Percentiles rank a stretch among this genome's conserved stretches.
phyloP scores from a whole-genome alignment of 495 filamentous ascomycete species.

The Copromyces sp. region DNA sequence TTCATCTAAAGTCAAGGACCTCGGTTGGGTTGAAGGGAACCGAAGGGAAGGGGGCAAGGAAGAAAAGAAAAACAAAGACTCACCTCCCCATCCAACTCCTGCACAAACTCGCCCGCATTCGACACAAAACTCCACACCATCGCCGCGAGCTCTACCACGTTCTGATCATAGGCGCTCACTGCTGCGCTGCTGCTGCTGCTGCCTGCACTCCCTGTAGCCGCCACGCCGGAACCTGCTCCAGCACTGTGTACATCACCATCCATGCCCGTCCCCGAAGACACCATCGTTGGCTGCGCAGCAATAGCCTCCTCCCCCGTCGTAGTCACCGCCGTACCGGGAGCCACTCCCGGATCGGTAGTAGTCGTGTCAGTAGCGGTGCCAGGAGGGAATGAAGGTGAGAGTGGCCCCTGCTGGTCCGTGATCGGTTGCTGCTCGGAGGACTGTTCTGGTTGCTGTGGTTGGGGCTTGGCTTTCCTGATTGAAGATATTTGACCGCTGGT shows the following conservation, averaged over 20 bases:
- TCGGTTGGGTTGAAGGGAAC: background rate
- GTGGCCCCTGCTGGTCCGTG: background rate
- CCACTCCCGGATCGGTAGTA: too few species aligned
- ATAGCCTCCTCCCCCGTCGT: conserved; percentile 1
- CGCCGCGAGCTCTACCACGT: conserved; percentile 47
- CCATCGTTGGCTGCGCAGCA: conserved; percentile 3
- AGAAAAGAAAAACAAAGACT: background rate
- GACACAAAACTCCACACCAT: conserved; percentile 52
- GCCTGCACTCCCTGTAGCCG: background rate
- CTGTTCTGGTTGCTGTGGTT: background rate
- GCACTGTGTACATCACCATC: background rate
- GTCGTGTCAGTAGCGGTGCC: too few species aligned
- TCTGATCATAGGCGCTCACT: conserved; percentile 21
- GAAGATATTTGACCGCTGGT: conserved; percentile 46
- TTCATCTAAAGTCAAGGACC: background rate
- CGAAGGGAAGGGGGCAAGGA: background rate
- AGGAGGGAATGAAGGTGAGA: background rate
- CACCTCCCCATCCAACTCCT: conserved; percentile 51
- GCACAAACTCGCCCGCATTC: conserved; percentile 43
- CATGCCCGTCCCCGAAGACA: background rate
- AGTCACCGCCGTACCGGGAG: background rate
- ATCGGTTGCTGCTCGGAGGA: background rate
- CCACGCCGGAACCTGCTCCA: background rate
- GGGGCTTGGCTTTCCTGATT: conserved; percentile 28
- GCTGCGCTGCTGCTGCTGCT: background rate